Base-by-base conservation (phyloP, 208 protist species). In the Acanthamoeba healyi region DNA sequence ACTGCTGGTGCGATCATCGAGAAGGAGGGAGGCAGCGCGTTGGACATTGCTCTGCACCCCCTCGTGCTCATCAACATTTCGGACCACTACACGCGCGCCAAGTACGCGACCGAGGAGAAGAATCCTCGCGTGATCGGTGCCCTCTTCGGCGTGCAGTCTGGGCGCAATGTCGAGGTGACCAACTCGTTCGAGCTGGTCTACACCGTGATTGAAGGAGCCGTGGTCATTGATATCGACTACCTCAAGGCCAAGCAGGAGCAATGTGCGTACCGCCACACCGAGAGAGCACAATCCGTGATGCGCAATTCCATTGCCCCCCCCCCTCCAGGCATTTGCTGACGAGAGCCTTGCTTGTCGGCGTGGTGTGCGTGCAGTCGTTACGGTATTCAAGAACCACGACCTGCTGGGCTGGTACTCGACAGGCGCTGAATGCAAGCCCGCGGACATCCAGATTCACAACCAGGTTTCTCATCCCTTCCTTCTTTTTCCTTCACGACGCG, bases 401-500 rank as follows among this genome's bases (percentile, higher is more conserved):
- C n/a, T 96, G 19, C 92, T 97, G 24, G 96, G 96, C 72, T 97
- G 95, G 95, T 97, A 97, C 65, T 93, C 96, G 34, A 96, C 95
- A n/a, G 96, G 95, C 32, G n/a, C n/a, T 14, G 54, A 89, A 51
- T 56, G 96, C 49, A 90, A 46, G 10, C 72, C 77, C 22, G 42
- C 72, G 0, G 96, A 97, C 94, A 58, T 96, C 5, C 6, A 94
- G 24, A 89, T 97, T 74, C 96, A 97, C n/a, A 96, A 97, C 44
- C 91, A 95, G 87, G 94, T 96, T 67, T 2, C 81, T 3, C 2
- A 32, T 40, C 17, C 38, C 29, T 15, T 65, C 32, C 17, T 17
- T 72, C 10, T 3, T 4, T 19, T 3, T 88, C 9, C 79, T 88
- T 58, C n/a, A 40, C 3, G n/a, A n/a, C n/a, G n/a, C n/a, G n/a